A percentile compares a stretch with the other conserved stretches of the same genome.
Conservation (phyloP, 768 basidiomycete genomes). For the Tylopilus sp. region DNA sequence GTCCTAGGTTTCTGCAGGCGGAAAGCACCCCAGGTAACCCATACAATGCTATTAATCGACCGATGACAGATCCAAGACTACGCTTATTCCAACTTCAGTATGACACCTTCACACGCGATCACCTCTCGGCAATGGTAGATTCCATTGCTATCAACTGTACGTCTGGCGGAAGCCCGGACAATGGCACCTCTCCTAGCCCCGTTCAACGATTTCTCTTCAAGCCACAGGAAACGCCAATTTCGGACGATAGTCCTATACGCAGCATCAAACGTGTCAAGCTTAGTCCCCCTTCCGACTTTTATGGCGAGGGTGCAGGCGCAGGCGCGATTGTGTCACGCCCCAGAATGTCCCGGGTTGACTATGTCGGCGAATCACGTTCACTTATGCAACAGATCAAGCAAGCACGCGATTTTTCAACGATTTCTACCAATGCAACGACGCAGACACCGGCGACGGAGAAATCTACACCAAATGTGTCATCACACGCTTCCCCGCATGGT, state of each 20-base stretch:
- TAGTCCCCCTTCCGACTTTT: constrained; percentile 61
- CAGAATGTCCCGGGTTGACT: constrained; percentile 52
- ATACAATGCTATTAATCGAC: constrained; percentile 25
- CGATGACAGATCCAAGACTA: constrained; percentile 67
- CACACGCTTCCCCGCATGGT: constrained; percentile 11
- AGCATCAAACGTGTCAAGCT: constrained; percentile 81
- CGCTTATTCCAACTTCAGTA: constrained; percentile 92
- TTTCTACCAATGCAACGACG: constrained; percentile 57
- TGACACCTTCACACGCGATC: constrained; percentile 93
- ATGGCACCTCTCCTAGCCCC: constrained; percentile 45
- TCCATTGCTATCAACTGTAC: constrained; percentile 84
- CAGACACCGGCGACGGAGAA: constrained; percentile 22
- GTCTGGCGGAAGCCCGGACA: constrained; percentile 50
- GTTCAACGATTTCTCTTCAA: constrained; percentile 41
- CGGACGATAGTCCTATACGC: constrained; percentile 51
- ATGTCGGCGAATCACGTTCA: constrained; percentile 71
- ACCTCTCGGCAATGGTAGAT: constrained; percentile 91
- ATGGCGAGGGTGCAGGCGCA: constrained; percentile 47
- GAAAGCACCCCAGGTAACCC: constrained; percentile 52
- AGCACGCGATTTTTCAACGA: constrained; percentile 73
- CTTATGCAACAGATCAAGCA: constrained; percentile 80
- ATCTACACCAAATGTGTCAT: constrained; percentile 3
- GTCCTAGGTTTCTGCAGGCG: constrained; percentile 44
- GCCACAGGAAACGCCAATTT: constrained; percentile 42
- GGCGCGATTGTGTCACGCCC: constrained; percentile 50